These are phyloP conservation scores for Acanthochlamys bracteata DNA, from an alignment of 106 monocot genomes.

Conservation along the genomic window DNA sequence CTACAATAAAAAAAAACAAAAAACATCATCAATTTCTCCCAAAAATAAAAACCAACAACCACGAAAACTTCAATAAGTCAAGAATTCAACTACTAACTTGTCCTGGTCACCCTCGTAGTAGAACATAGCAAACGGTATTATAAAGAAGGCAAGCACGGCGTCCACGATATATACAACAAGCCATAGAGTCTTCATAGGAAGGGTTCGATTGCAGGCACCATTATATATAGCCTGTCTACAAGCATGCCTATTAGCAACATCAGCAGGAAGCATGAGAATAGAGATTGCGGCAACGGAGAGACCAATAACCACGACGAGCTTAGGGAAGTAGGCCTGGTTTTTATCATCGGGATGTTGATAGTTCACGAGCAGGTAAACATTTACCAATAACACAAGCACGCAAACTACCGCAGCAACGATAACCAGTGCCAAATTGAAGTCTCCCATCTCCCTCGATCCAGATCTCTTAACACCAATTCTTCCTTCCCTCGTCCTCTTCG, in stretches of 20 bases:
- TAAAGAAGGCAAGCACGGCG: constrained; percentile 78
- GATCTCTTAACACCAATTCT: background rate
- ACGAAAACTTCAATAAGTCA: no score
- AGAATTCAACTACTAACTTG: constrained; percentile 26
- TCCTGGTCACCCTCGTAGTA: constrained; percentile 99
- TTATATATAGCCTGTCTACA: constrained; percentile 77
- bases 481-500: background rate
- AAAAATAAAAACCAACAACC: background rate
- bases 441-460: constrained; percentile 48
- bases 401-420: constrained; percentile 76
- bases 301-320: constrained; percentile 76
- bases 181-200: constrained; percentile 97
- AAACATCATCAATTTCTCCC: background rate
- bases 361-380: constrained; percentile 80
- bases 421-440: constrained; percentile 92
- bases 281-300: constrained; percentile 85
- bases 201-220: constrained; percentile 71
- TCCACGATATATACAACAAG: constrained; percentile 74
- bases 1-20: constrained; percentile 21
- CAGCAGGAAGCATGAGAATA: constrained; percentile 95
- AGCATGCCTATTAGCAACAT: constrained; percentile 85
- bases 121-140: constrained; percentile 96
- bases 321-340: constrained; percentile 97
- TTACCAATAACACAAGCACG: constrained; percentile 66
- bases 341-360: constrained; percentile 94